Evolutionary conservation across 257 asterid genomes (phyloP).

Genomic region (Petunia axillaris): DNA sequence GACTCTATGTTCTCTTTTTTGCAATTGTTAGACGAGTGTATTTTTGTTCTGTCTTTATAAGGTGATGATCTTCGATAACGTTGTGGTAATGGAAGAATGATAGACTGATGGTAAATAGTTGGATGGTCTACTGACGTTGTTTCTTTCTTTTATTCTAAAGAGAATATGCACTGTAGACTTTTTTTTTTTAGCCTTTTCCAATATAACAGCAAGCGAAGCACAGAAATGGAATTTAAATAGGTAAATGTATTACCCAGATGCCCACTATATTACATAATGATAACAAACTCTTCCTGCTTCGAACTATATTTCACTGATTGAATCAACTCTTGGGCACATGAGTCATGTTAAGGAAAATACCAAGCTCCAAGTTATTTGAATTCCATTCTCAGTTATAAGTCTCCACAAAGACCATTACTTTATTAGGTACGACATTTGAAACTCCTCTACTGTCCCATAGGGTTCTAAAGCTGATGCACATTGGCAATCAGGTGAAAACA

Average conservation of each 20-base stretch:
- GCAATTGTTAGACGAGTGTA: neutral
- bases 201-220: neutral
- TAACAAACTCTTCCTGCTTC: neutral
- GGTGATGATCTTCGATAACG: neutral
- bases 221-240: neutral
- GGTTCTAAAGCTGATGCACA: neutral
- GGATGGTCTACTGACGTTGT: neutral
- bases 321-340: no score
- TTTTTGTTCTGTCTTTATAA: neutral
- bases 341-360: neutral
- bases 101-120: neutral
- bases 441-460: neutral
- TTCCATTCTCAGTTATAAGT: neutral
- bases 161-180: neutral
- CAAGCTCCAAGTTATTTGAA: no score
- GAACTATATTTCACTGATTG: no score
- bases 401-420: neutral
- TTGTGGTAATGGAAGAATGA: neutral
- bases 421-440: neutral
- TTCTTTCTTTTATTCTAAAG: neutral
- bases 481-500: neutral
- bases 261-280: neutral
- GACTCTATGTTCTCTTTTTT: neutral
- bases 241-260: neutral
- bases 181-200: slow-evolving; percentile 7